phyloP scores from a whole-genome alignment of 169 alveolate genomes.

The Eimeria falciformis region DNA sequence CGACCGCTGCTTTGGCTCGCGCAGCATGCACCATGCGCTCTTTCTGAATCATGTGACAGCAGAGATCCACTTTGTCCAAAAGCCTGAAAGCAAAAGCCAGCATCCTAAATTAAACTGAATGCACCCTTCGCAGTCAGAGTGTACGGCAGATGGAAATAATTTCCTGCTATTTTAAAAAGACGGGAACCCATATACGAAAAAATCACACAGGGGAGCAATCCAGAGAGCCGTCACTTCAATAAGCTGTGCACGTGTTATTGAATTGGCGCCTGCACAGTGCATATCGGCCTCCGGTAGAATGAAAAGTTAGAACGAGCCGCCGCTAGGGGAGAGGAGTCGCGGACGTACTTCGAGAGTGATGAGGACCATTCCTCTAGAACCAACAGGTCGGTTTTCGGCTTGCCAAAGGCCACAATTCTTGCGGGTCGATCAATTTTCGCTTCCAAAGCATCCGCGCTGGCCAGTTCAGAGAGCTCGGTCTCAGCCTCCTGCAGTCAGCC shows the following conservation, averaged over 20 bases:
- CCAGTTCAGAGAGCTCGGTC: constrained; percentile 70
- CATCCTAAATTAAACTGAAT: too few species aligned
- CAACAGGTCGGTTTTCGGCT: constrained; percentile 18
- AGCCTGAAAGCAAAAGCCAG: constrained; percentile 46
- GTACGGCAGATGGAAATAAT: too few species aligned
- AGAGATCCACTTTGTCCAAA: constrained; percentile 68
- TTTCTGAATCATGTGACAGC: constrained; percentile 76
- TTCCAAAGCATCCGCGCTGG: constrained; percentile 31
- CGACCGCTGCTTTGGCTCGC: constrained; percentile 57
- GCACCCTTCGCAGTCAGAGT: too few species aligned
- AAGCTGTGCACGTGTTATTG: too few species aligned
- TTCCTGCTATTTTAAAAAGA: too few species aligned
- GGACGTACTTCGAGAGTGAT: constrained; percentile 11
- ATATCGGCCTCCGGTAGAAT: too few species aligned
- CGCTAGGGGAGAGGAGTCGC: too few species aligned
- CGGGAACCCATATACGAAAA: too few species aligned
- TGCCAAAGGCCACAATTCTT: constrained; percentile 73
- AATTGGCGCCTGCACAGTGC: too few species aligned
- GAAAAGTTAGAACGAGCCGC: too few species aligned
- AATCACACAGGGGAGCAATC: too few species aligned
- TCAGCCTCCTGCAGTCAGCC: constrained; percentile 70
- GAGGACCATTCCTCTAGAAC: constrained; percentile 51
- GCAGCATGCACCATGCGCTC: constrained; percentile 78
- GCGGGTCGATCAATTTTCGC: constrained; percentile 79
- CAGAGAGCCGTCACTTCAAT: too few species aligned